These are phyloP conservation scores for Piper longum DNA, from an alignment of 164 flowering plant species.

Conservation along the genomic window DNA sequence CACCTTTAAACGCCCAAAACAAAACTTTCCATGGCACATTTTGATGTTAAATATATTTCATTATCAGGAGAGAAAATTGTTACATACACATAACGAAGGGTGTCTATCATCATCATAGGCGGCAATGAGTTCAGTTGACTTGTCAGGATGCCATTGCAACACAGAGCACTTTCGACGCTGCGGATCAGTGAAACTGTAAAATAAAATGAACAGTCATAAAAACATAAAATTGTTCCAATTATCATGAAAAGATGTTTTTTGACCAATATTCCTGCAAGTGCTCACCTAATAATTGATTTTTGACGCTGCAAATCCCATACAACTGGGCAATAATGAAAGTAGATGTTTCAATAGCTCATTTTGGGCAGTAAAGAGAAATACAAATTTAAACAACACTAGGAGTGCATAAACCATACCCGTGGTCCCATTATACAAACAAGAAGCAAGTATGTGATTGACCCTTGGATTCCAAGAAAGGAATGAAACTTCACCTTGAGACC, in stretches of 20 bases:
- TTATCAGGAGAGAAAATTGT: background rate
- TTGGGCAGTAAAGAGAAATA: background rate
- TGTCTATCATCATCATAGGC: slow-evolving; percentile 96
- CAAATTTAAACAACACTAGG: background rate
- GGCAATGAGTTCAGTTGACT: slow-evolving; percentile 84
- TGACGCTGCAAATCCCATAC: slow-evolving; percentile 96
- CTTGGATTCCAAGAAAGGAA: slow-evolving; percentile 89
- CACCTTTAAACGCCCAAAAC: background rate
- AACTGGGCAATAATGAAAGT: slow-evolving; percentile 25
- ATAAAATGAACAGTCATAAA: background rate
- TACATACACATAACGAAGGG: slow-evolving; percentile 62
- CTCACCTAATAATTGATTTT: slow-evolving; percentile 82
- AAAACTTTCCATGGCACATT: no score
- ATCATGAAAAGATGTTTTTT: background rate
- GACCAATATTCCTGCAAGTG: background rate
- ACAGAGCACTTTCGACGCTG: slow-evolving; percentile 86
- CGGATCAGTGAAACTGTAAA: slow-evolving; percentile 71
- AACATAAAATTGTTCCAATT: background rate
- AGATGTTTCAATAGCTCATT: background rate
- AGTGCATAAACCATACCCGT: slow-evolving; percentile 32
- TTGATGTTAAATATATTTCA: background rate
- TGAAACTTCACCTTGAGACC: slow-evolving; percentile 86
- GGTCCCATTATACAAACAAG: slow-evolving; percentile 80
- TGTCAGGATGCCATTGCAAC: slow-evolving; percentile 95
- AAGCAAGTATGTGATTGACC: slow-evolving; percentile 81